Evolutionary conservation across 192 early-diverging fungal species (phyloP).

Genomic region (Glomus cerebriforme): DNA sequence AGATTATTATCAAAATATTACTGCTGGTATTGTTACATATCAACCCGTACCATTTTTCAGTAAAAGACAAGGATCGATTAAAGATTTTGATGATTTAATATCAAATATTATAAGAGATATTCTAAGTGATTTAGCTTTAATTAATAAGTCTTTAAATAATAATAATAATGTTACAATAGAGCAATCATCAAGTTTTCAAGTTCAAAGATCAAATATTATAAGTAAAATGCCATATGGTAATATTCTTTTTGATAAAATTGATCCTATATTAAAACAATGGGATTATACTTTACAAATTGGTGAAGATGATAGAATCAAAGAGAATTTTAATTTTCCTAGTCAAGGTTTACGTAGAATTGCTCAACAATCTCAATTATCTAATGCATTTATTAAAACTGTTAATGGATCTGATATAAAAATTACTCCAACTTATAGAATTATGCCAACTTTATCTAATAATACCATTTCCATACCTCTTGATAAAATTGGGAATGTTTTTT

Average conservation of each 20-base stretch:
- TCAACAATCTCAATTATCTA: constrained; percentile 44
- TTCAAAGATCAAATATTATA: constrained; percentile 43
- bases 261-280: constrained; percentile 48
- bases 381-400: constrained; percentile 39
- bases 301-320: constrained; percentile 47
- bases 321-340: constrained; percentile 55
- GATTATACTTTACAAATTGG: constrained; percentile 59
- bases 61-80: constrained; percentile 11
- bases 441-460: constrained; percentile 56
- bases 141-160: constrained; percentile 48
- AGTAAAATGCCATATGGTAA: constrained; percentile 59
- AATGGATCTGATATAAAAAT: constrained; percentile 41
- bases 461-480: constrained; percentile 54
- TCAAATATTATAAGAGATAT: constrained; percentile 38
- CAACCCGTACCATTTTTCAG: constrained; percentile 51
- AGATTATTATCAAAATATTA: constrained; percentile 45
- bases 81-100: constrained; percentile 51
- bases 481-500: constrained; percentile 62
- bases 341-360: constrained; percentile 51
- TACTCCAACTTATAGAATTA: constrained; percentile 62
- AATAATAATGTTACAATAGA: constrained; percentile 32
- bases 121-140: constrained; percentile 39
- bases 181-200: constrained; percentile 34
- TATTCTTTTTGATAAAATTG: constrained; percentile 52
- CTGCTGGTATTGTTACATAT: constrained; percentile 33